Conservation (phyloP, 2,329 filamentous ascomycete genomes). For the Nemania abortiva region DNA sequence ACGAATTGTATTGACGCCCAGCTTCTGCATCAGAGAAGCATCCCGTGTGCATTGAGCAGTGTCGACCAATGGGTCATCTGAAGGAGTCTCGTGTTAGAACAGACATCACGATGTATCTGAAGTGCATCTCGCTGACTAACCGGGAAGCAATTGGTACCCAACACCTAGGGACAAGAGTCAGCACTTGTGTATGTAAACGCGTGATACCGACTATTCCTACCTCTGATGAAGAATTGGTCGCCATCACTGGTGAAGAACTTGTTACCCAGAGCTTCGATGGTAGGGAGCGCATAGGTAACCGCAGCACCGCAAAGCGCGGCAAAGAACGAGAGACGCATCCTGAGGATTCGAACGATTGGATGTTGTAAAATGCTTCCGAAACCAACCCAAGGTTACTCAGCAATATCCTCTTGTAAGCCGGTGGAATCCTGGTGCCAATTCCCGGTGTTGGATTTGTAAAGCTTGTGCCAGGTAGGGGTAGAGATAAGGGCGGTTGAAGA, state of each 20-base stretch:
- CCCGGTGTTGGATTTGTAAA: not conserved
- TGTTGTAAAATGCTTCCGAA: slow-evolving; percentile 3
- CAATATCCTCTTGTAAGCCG: not conserved
- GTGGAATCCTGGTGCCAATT: slow-evolving; percentile 1
- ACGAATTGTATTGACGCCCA: slow-evolving; percentile 86
- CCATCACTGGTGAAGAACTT: slow-evolving; percentile 89
- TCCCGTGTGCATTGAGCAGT: slow-evolving; percentile 82
- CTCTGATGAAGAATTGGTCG: slow-evolving; percentile 86
- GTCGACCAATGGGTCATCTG: slow-evolving; percentile 80
- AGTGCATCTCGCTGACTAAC: slow-evolving; percentile 46
- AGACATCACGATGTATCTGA: not conserved
- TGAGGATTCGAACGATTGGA: slow-evolving; percentile 30
- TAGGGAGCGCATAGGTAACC: slow-evolving; percentile 58
- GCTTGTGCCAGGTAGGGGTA: not conserved
- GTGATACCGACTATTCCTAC: slow-evolving; percentile 56
- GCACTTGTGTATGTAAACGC: slow-evolving; percentile 3
- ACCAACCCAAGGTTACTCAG: slow-evolving; percentile 14
- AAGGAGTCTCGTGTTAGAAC: slow-evolving; percentile 27
- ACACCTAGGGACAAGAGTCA: slow-evolving; percentile 65
- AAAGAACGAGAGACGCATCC: slow-evolving; percentile 56
- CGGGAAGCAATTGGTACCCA: slow-evolving; percentile 72
- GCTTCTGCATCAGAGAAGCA: slow-evolving; percentile 79
- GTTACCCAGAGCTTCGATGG: slow-evolving; percentile 72
- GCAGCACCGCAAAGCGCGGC: slow-evolving; percentile 53
- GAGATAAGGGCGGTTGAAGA: not conserved